These are phyloP conservation scores for Sclerotinia borealis DNA, from an alignment of 2,329 filamentous ascomycete species.

Conservation along the genomic window DNA sequence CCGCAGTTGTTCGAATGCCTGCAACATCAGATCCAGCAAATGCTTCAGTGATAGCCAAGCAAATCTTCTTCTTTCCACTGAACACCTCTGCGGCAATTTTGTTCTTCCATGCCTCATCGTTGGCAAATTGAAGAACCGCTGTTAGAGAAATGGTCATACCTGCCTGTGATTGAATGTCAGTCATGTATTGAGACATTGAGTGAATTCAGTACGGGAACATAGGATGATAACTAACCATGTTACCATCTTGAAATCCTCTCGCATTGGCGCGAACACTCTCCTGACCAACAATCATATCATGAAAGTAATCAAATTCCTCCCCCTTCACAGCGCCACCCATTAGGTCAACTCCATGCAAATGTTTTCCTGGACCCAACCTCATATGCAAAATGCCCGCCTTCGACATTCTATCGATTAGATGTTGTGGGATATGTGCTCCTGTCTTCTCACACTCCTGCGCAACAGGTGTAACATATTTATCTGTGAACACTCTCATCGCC, in stretches of 20 bases:
- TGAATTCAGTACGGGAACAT: not conserved
- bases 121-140: conserved; percentile 73
- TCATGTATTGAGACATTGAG: not conserved
- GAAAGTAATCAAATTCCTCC: conserved; percentile 82
- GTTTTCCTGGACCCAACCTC: conserved; percentile 76
- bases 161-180: conserved; percentile 2
- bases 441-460: conserved; percentile 70
- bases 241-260: conserved; percentile 79
- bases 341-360: conserved; percentile 65
- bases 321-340: conserved; percentile 65
- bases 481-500: conserved; percentile 67
- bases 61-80: conserved; percentile 80
- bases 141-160: conserved; percentile 70
- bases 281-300: conserved; percentile 71
- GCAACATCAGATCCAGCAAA: conserved; percentile 83
- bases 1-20: conserved; percentile 69
- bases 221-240: conserved; percentile 60
- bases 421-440: conserved; percentile 63
- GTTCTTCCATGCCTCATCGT: conserved; percentile 59
- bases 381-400: conserved; percentile 69
- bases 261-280: conserved; percentile 66
- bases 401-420: conserved; percentile 75
- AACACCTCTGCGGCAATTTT: conserved; percentile 67
- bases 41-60: conserved; percentile 80
- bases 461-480: conserved; percentile 65